Conservation (phyloP, 164 flowering plant genomes). For the Vitis vinifera region ASM3070453v1 NC_081811.1:24587001-24587500, state of each 20-base stretch:
- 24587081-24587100: too few species aligned
- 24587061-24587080: too few species aligned
- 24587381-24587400: constrained; percentile 70
- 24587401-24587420: constrained; percentile 72
- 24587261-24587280: constrained; percentile 73
- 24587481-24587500: too few species aligned
- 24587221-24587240: constrained; percentile 74
- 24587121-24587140: neutral
- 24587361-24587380: constrained; percentile 90
- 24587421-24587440: constrained; percentile 88
- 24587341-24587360: constrained; percentile 89
- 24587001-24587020: too few species aligned
- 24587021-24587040: too few species aligned
- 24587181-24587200: constrained; percentile 90
- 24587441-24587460: constrained; percentile 15
- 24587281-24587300: constrained; percentile 89
- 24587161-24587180: constrained; percentile 70
- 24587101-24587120: neutral
- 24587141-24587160: constrained; percentile 85
- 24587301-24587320: constrained; percentile 89
- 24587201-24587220: constrained; percentile 84
- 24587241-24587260: constrained; percentile 74
- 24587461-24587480: too few species aligned
- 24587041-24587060: too few species aligned
- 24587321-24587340: constrained; percentile 80